Evolutionary conservation across 257 asterid species (phyloP), one percentile per base, ranked within the genome.

Genomic region (Leptodermis oblonga): DNA sequence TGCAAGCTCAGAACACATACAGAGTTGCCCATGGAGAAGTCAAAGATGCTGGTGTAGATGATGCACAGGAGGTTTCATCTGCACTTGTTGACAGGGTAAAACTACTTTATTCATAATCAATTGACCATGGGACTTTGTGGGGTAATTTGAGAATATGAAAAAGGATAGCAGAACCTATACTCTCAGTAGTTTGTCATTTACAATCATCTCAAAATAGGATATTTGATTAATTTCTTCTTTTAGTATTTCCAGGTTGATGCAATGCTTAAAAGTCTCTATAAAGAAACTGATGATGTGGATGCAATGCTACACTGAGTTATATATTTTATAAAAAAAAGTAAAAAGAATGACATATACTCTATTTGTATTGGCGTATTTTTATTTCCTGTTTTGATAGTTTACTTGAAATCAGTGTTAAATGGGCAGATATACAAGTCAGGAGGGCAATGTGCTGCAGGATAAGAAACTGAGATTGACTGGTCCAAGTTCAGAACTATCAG

Each of bases 231-330:
- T 61, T 8, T 58, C 7, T 20, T 10, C 28, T 8, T 51, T 51
- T 12, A 61, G 15, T 34, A 20, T 28, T n/a, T 61, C 46, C 78
- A 94, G 97, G 98, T 94, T 78, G 99, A 91, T 82, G 89, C 87
- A 54, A 94, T 94, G 97, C 92, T 94, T 61, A 96, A 94, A 46
- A 94, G 87, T 75, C 97, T 94, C 76, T 97, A 94, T 77, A 89
- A 91, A 81, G 98, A 94, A 76, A 91, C 91, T 69, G 98, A 94
- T 81, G 95, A 89, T 4, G 99, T 94, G 66, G 97, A 94, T 85
- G 92, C 90, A 14, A 86, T n/a, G n/a, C n/a, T n/a, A n/a, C n/a
- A n/a, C n/a, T n/a, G n/a, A n/a, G n/a, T n/a, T n/a, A n/a, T n/a
- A n/a, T n/a, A n/a, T n/a, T n/a, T n/a, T n/a, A n/a, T n/a, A n/a